Conservation (phyloP, 2,329 filamentous ascomycete species). For the Penicillium sp. region DNA sequence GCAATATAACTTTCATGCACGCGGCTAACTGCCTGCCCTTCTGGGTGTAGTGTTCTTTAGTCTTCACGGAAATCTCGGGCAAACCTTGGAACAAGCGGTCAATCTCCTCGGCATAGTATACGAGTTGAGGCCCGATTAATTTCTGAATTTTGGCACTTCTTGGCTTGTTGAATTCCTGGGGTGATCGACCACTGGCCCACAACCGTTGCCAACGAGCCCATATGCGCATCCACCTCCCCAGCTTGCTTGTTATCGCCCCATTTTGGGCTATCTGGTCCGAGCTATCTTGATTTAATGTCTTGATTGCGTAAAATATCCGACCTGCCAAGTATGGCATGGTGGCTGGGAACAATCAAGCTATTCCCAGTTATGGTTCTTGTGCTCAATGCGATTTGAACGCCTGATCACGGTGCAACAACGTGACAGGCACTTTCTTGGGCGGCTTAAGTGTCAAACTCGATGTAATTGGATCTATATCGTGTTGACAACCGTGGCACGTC, state of each 20-base stretch:
- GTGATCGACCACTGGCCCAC: slow-evolving; percentile 8
- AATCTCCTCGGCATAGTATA: background rate
- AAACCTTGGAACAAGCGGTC: slow-evolving; percentile 4
- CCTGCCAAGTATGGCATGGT: background rate
- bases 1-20: slow-evolving; percentile 12
- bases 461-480: background rate
- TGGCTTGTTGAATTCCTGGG: slow-evolving; percentile 5
- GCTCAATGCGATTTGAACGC: background rate
- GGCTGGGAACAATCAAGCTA: background rate
- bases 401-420: background rate
- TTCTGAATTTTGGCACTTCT: background rate
- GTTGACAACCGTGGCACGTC: background rate
- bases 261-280: background rate
- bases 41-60: background rate
- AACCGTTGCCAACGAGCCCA: background rate
- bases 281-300: background rate
- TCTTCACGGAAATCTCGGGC: background rate
- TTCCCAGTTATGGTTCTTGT: background rate
- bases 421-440: background rate
- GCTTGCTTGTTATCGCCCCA: background rate
- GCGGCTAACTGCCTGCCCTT: slow-evolving; percentile 1
- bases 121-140: background rate
- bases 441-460: background rate
- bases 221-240: background rate
- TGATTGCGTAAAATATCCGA: background rate